phyloP scores from a whole-genome alignment of 495 filamentous ascomycete species.

The Neurospora sp. region DNA sequence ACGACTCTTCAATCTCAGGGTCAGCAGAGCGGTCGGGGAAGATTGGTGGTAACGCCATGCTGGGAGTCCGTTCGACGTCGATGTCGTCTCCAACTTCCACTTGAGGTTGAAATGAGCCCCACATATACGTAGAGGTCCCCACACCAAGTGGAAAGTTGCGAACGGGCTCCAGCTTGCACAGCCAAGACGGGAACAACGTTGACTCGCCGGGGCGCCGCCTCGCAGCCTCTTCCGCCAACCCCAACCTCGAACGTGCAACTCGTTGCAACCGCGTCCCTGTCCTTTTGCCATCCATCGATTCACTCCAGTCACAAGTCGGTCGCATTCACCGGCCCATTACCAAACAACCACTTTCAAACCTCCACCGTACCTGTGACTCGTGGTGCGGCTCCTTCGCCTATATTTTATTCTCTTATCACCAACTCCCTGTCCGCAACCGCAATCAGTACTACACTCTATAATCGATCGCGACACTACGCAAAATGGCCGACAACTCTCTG shows the following conservation, averaged over 20 bases:
- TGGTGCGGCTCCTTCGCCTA: neutral
- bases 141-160: neutral
- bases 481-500: constrained; percentile 26
- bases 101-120: neutral
- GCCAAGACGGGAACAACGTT: neutral
- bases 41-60: neutral
- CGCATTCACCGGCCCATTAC: neutral
- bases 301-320: neutral
- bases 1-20: neutral
- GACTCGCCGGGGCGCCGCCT: neutral
- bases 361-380: neutral
- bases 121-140: neutral
- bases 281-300: neutral
- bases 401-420: neutral
- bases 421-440: neutral
- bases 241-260: neutral
- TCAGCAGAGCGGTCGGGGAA: neutral
- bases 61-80: neutral
- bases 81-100: neutral
- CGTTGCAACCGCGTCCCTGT: neutral
- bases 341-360: neutral
- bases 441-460: neutral
- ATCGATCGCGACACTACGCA: neutral
- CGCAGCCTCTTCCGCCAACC: neutral
- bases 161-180: neutral